phyloP scores from a whole-genome alignment of 805 yeast genomes.

The Kregervanrija fluxuum region DNA sequence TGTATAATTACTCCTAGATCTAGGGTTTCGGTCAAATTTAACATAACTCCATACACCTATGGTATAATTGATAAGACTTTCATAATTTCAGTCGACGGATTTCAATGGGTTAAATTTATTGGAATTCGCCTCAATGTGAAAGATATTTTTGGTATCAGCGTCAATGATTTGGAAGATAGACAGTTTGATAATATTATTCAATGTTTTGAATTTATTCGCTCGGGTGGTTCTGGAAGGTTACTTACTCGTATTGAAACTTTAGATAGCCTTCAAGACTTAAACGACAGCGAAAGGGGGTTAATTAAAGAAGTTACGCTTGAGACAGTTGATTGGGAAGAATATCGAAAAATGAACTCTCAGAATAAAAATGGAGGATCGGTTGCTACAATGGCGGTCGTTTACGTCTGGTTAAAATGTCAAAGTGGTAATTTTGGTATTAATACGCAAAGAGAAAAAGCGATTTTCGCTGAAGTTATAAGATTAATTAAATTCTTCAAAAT shows the following conservation, averaged over 20 bases:
- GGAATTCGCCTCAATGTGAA: conserved; percentile 16
- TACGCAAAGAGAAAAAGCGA: conserved; percentile 10
- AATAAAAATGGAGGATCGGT: conserved; percentile 15
- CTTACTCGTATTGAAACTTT: conserved; percentile 1
- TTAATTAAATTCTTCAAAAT: conserved; percentile 18
- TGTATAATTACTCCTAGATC: conserved; percentile 3
- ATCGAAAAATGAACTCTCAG: conserved; percentile 10
- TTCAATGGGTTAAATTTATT: conserved; percentile 12
- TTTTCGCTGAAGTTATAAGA: conserved; percentile 15
- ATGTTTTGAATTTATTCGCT: conserved; percentile 17
- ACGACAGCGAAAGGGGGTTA: conserved; percentile 7
- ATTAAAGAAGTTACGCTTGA: conserved; percentile 10
- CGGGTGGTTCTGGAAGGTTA: background rate
- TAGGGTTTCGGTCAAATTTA: conserved; percentile 4
- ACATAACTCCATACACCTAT: conserved; percentile 8
- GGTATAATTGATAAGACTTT: conserved; percentile 14
- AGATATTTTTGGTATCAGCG: conserved; percentile 32
- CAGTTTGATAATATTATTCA: conserved; percentile 18
- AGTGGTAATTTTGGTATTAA: conserved; percentile 9
- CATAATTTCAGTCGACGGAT: conserved; percentile 8
- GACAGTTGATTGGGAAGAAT: conserved; percentile 3
- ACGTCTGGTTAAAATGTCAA: conserved; percentile 22
- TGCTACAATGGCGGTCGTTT: conserved; percentile 17
- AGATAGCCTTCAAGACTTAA: conserved; percentile 3
- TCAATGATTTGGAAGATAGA: conserved; percentile 18